Base-by-base conservation (phyloP, 352 stramenopile genomes). In the Phytophthora sojae region DNA sequence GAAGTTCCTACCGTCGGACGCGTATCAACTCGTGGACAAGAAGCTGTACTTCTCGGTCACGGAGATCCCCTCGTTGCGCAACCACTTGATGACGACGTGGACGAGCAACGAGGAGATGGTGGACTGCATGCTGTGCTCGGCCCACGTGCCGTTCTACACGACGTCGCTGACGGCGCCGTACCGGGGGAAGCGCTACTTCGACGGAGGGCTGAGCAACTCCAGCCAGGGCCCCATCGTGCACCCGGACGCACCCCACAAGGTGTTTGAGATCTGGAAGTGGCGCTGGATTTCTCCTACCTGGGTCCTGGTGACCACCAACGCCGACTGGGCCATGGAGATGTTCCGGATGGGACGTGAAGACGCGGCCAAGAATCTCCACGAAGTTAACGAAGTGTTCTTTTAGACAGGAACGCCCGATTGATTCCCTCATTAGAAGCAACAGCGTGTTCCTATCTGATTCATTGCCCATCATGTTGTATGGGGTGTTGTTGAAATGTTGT, bases 261-360 rank as follows among this genome's bases (percentile, higher is more conserved):
- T 94, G 60, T 90, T 95, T 57, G 86, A 95, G 71, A 90, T 95
- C 76, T 90, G 85, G 80, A 91, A 93, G 55, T 94, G 88, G 88
- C 85, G 88, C 56, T 91, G 86, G 81, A 84, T 95, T 73, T 78
- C 73, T 39, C 88, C 88, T 14, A 84, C 86, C 42, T 95, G 86
- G 86, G 39, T 95, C 15, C 79, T 94, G 26, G 82, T 95, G 56
- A 93, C 83, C 19, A 95, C 86, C 2, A 85, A 88, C 64, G 79
- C 82, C 4, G 86, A 91, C 64, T 93, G 88, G 88, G 88, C 86
- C 3, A 77, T 84, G 45, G 70, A 92, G 56, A 66, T 93, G 45
- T 94, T 94, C 61, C 76, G 89, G 59, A 93, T 91, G 86, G 86
- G 86, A 15, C 86, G 86, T 59, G 75, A 91, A 65, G 88, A 96